Evolutionary conservation across 2,329 filamentous ascomycete species (phyloP), one percentile per base, ranked within the genome.

Genomic region (Penicillium sp.): DNA sequence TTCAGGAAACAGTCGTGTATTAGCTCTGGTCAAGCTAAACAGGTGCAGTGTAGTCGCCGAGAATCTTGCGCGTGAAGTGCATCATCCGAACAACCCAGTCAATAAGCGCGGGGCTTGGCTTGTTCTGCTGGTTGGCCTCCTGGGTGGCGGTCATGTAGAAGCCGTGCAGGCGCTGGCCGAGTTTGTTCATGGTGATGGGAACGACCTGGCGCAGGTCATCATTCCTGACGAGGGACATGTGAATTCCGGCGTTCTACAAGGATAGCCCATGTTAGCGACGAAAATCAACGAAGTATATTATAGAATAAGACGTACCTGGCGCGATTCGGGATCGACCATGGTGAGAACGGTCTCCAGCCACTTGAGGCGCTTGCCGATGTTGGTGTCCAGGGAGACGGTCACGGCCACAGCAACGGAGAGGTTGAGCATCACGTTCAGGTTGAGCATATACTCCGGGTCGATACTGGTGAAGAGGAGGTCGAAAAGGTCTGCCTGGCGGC

Each of bases 341-440:
- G 78, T 75, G 58, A 89, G 78, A 12, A 86, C 84, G 55, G 81
- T 78, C 54, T 84, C 81, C 28, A 89, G 79, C 87, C 87, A 89
- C 24, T 81, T 75, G 15, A 89, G 80, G 60, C 87, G 85, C 72
- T 85, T 79, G 37, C 76, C 70, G 28, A 85, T 72, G 63, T 86
- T 83, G 10, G 82, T 83, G 33, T 83, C 78, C 60, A 89, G 76
- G 49, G 81, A 81, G 3, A 83, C 81, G 2, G 85, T 87, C 28
- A 89, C 84, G n/a, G 87, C 86, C 24, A 86, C 86, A 56, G 84
- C 85, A 28, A 88, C 85, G 2, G 86, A 88, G 45, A 89, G 81
- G 26, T 82, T 80, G 38, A 89, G 82, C 44, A 89, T 81, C 1
- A 85, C 83, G 33, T 85, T 82, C 19, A 89, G 80, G 42, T 80